A percentile compares a stretch with the other conserved stretches of the same genome.
phyloP scores from a whole-genome alignment of 1,139 yeast genomes.

The Lodderomyces parapsilosis region DNA sequence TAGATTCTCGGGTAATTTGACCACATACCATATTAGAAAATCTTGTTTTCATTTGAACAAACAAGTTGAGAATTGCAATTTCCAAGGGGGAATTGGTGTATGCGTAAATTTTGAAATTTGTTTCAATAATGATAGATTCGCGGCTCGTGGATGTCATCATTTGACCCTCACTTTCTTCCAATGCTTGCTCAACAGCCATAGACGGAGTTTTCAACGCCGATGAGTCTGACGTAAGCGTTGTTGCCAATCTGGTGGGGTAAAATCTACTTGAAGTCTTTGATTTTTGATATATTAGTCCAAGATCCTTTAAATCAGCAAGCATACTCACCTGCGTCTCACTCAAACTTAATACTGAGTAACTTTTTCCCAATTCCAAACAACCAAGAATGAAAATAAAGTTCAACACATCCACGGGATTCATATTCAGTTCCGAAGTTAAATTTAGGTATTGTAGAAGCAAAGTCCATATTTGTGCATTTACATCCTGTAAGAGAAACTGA shows the following conservation, averaged over 20 bases:
- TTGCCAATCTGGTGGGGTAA: slow-evolving; percentile 89
- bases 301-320: slow-evolving; percentile 87
- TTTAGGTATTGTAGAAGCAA: slow-evolving; percentile 81
- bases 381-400: slow-evolving; percentile 93
- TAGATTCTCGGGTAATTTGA: slow-evolving; percentile 87
- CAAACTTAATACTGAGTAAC: slow-evolving; percentile 69
- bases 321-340: slow-evolving; percentile 81
- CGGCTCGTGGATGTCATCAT: slow-evolving; percentile 23
- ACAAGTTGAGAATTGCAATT: slow-evolving; percentile 85
- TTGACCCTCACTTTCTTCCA: slow-evolving; percentile 22
- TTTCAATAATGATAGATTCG: slow-evolving; percentile 85
- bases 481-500: slow-evolving; percentile 88
- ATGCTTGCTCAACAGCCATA: slow-evolving; percentile 63
- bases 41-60: slow-evolving; percentile 80
- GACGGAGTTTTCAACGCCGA: slow-evolving; percentile 69
- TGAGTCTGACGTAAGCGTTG: slow-evolving; percentile 85
- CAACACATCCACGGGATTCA: slow-evolving; percentile 96
- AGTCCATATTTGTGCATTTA: slow-evolving; percentile 95
- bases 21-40: slow-evolving; percentile 94
- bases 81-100: slow-evolving; percentile 95
- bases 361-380: slow-evolving; percentile 85
- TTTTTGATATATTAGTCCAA: slow-evolving; percentile 85
- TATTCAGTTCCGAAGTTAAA: slow-evolving; percentile 76
- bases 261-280: slow-evolving; percentile 61
- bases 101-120: slow-evolving; percentile 90